Evolutionary conservation across 2,329 filamentous ascomycete species (phyloP).

Genomic region (Talaromyces rugulosus): DNA sequence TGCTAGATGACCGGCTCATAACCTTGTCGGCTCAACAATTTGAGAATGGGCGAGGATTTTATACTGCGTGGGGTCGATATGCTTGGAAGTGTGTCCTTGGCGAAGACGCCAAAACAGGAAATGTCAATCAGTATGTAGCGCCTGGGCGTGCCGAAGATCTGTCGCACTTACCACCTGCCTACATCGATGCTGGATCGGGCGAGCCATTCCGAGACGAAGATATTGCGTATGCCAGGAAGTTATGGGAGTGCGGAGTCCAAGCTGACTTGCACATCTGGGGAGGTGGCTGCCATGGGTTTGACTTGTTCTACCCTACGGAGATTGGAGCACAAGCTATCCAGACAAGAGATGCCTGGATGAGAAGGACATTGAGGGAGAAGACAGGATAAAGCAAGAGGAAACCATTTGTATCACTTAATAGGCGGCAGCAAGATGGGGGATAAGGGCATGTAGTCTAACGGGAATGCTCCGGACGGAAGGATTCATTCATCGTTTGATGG

Average conservation of each 20-base stretch:
- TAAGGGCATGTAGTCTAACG: too few relatives aligned
- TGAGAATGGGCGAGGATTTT: constrained; percentile 4
- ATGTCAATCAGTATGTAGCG: constrained; percentile 5
- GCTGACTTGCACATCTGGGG: constrained; percentile 5
- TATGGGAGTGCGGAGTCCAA: constrained; percentile 3
- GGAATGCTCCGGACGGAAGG: neutral
- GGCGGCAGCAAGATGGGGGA: too few relatives aligned
- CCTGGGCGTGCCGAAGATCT: constrained; percentile 3
- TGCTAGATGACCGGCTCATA: constrained; percentile 3
- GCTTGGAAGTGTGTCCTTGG: constrained; percentile 6
- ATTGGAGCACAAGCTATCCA: neutral
- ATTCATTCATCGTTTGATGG: neutral
- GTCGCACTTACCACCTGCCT: constrained; percentile 1
- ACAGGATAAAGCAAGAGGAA: neutral
- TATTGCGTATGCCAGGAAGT: constrained; percentile 4
- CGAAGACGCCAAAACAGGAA: neutral
- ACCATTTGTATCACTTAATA: neutral
- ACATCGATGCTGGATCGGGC: neutral
- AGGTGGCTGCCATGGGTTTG: constrained; percentile 4
- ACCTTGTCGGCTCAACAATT: neutral
- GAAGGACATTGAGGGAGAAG: neutral
- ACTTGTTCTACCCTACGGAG: neutral
- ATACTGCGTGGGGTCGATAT: constrained; percentile 2
- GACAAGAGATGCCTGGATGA: constrained; percentile 2
- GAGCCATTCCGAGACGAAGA: constrained; percentile 6